Evolutionary conservation across 2,329 filamentous ascomycete genomes (phyloP).

Genomic region (Scorias spongiosa): DNA sequence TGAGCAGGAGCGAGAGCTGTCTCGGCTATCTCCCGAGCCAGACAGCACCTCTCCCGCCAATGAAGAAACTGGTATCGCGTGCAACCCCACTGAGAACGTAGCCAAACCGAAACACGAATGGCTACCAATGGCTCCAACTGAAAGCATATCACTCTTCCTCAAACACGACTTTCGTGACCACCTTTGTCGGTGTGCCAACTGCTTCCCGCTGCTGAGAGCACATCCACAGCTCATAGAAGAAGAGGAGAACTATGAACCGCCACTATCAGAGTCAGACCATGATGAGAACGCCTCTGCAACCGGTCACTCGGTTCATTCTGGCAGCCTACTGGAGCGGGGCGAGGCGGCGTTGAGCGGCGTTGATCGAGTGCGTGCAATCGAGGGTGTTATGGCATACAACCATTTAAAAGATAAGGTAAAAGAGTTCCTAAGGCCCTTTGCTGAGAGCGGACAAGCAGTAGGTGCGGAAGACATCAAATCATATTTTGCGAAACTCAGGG

Average conservation of each 20-base stretch:
- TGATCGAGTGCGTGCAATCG: slow-evolving; percentile 78
- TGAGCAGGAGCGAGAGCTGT: slow-evolving; percentile 5
- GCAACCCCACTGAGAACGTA: not conserved
- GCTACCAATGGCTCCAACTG: slow-evolving; percentile 39
- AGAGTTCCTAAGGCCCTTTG: slow-evolving; percentile 84
- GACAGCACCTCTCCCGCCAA: not conserved
- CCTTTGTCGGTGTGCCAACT: slow-evolving; percentile 69
- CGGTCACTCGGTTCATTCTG: slow-evolving; percentile 48
- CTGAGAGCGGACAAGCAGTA: slow-evolving; percentile 75
- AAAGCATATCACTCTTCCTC: slow-evolving; percentile 68
- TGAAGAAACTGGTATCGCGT: slow-evolving; percentile 3
- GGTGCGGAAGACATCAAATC: slow-evolving; percentile 91
- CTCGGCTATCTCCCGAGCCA: not conserved
- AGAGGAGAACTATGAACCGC: slow-evolving; percentile 87
- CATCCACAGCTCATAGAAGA: slow-evolving; percentile 80
- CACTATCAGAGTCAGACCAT: slow-evolving; percentile 49
- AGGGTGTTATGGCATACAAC: slow-evolving; percentile 97
- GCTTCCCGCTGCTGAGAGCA: slow-evolving; percentile 55
- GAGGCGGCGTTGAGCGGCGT: slow-evolving; percentile 85
- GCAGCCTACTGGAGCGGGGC: slow-evolving; percentile 75
- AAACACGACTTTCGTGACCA: slow-evolving; percentile 62
- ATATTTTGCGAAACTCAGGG: slow-evolving; percentile 87
- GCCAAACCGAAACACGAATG: slow-evolving; percentile 15
- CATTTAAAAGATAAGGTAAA: slow-evolving; percentile 93
- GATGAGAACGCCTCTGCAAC: slow-evolving; percentile 29